Conservation (phyloP, 2,329 filamentous ascomycete species). For the Apiospora hydei region DNA sequence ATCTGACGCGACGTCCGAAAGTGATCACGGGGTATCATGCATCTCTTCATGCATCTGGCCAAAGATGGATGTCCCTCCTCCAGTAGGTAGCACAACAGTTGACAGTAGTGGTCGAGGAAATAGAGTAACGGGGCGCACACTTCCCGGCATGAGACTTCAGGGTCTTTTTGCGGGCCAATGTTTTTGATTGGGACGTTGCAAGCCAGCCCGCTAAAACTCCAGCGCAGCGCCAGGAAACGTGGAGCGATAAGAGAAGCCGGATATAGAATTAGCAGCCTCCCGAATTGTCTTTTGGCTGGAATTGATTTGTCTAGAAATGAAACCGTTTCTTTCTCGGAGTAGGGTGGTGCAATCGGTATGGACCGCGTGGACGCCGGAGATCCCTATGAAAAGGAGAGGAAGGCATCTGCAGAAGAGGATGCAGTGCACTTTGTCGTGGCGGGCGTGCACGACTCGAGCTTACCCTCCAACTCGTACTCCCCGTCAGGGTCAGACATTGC, state of each 20-base stretch:
- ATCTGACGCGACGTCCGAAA: background rate
- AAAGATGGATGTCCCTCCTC: background rate
- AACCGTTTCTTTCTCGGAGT: background rate
- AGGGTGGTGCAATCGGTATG: background rate
- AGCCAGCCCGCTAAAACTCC: background rate
- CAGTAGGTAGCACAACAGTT: background rate
- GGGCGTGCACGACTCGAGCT: conserved; percentile 8
- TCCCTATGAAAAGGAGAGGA: background rate
- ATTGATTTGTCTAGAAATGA: background rate
- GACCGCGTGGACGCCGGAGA: background rate
- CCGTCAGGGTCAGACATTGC: conserved; percentile 9
- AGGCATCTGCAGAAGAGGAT: conserved; percentile 7
- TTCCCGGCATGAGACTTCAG: conserved; percentile 6
- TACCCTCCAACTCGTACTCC: background rate
- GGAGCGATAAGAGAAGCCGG: conserved; percentile 17
- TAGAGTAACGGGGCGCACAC: conserved; percentile 16
- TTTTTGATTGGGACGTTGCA: background rate
- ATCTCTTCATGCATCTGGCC: conserved; percentile 1
- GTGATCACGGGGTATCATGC: background rate
- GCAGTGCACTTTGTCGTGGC: conserved; percentile 13
- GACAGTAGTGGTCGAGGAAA: conserved; percentile 13
- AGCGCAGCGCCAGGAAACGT: conserved; percentile 8
- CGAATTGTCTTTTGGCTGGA: background rate
- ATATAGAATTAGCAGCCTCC: background rate
- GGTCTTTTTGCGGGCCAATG: conserved; percentile 13